Percentiles rank a stretch among this genome's conserved stretches.
These are phyloP conservation scores for Colletotrichum sp. DNA, from an alignment of 2,329 filamentous ascomycete species.

Conservation along the genomic window DNA sequence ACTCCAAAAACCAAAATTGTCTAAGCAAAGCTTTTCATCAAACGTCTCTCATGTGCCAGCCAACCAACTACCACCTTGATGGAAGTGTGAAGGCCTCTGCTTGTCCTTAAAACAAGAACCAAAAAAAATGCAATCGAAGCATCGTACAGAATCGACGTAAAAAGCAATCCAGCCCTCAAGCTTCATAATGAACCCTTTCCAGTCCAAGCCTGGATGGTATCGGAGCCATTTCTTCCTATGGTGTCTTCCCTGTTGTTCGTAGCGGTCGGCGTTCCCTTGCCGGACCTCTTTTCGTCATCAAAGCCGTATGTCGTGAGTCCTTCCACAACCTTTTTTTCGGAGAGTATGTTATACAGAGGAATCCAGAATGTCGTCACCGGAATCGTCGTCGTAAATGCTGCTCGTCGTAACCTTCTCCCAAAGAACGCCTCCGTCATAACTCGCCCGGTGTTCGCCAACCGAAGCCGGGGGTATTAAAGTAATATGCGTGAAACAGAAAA, in stretches of 20 bases:
- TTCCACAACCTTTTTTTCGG: constrained; percentile 14
- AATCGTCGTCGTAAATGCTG: constrained; percentile 20
- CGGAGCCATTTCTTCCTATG: background rate
- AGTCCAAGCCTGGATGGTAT: constrained; percentile 12
- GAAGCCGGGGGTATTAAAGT: constrained; percentile 11
- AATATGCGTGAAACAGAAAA: background rate
- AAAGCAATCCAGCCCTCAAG: background rate
- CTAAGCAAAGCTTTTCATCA: constrained; percentile 8
- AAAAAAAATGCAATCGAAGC: background rate
- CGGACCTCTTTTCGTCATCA: constrained; percentile 15
- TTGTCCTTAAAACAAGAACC: background rate
- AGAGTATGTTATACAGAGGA: constrained; percentile 21
- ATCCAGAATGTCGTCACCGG: constrained; percentile 20
- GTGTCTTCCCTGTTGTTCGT: constrained; percentile 10
- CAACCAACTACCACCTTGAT: background rate
- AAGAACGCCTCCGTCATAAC: constrained; percentile 14
- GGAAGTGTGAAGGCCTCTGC: background rate
- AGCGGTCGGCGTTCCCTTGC: constrained; percentile 12
- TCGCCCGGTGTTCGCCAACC: background rate
- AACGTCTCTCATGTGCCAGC: constrained; percentile 2
- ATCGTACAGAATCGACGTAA: constrained; percentile 6
- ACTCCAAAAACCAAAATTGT: background rate
- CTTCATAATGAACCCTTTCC: constrained; percentile 5
- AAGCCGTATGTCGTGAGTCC: constrained; percentile 15
- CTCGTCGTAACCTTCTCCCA: constrained; percentile 13